Evolutionary conservation across 192 early-diverging fungal genomes (phyloP).

Genomic region (Entomortierella lignicola): DNA sequence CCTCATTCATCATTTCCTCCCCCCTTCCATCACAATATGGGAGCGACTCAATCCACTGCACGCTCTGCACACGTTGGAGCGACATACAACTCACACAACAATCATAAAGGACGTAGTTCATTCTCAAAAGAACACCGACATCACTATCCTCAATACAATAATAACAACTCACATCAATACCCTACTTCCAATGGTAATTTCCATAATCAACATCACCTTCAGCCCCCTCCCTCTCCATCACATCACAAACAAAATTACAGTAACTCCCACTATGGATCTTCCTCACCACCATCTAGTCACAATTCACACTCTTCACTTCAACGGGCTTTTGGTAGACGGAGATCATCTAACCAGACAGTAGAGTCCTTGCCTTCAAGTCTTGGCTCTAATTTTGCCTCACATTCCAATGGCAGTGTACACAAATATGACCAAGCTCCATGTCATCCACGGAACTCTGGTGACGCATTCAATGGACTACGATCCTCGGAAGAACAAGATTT

Average conservation of each 20-base stretch:
- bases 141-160: constrained; percentile 26
- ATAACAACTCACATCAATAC: constrained; percentile 7
- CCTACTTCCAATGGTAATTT: background rate
- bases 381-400: constrained; percentile 6
- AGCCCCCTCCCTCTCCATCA: background rate
- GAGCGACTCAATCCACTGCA: constrained; percentile 31
- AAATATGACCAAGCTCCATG: background rate
- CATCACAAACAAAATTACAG: background rate
- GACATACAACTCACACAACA: background rate
- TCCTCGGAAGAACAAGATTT: constrained; percentile 16
- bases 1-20: background rate
- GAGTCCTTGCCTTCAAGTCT: constrained; percentile 21
- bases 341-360: constrained; percentile 46
- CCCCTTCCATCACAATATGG: constrained; percentile 12
- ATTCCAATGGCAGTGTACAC: constrained; percentile 3
- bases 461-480: background rate
- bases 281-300: constrained; percentile 16
- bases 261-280: constrained; percentile 7
- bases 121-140: constrained; percentile 29
- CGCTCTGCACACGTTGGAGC: constrained; percentile 10
- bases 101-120: constrained; percentile 23
- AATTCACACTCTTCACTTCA: constrained; percentile 7
- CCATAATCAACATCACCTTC: background rate
- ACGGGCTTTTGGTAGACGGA: constrained; percentile 25
- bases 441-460: constrained; percentile 21